Conservation (phyloP, 2,329 filamentous ascomycete genomes). For the Pezicula radicicola region DNA sequence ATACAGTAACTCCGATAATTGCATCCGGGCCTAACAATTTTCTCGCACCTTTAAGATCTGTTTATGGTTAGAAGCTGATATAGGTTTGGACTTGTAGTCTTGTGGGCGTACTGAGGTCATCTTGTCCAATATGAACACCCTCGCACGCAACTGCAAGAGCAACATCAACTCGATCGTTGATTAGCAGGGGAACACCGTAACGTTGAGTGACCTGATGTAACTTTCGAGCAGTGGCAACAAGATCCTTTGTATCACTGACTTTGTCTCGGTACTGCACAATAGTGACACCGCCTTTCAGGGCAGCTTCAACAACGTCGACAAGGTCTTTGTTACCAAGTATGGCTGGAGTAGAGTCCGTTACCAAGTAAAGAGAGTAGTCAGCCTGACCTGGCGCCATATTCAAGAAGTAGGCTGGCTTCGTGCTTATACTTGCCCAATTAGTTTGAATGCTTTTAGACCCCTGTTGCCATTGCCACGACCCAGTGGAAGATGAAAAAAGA, state of each 20-base stretch:
- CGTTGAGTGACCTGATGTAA: slow-evolving; percentile 69
- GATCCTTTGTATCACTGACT: slow-evolving; percentile 66
- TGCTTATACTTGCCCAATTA: not conserved
- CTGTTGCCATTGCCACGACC: too few relatives aligned
- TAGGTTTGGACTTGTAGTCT: not conserved
- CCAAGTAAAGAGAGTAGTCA: slow-evolving; percentile 83
- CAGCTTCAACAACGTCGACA: slow-evolving; percentile 68
- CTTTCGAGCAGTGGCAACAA: slow-evolving; percentile 67
- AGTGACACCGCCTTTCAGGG: slow-evolving; percentile 76
- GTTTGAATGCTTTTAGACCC: not conserved
- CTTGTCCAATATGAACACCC: slow-evolving; percentile 92
- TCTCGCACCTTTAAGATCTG: slow-evolving; percentile 64
- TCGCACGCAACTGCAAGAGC: slow-evolving; percentile 82
- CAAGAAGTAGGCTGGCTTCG: not conserved
- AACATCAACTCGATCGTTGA: slow-evolving; percentile 92
- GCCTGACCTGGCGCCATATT: slow-evolving; percentile 40
- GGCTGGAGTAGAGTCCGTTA: slow-evolving; percentile 86
- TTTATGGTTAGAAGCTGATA: slow-evolving; percentile 12
- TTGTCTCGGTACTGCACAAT: slow-evolving; percentile 93
- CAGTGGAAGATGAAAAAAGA: too few relatives aligned
- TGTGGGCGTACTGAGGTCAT: slow-evolving; percentile 70
- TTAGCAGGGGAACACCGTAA: slow-evolving; percentile 74
- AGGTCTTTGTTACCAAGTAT: slow-evolving; percentile 74
- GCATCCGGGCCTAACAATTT: slow-evolving; percentile 69
- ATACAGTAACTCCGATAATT: slow-evolving; percentile 88